Base-by-base conservation (phyloP, 2,329 filamentous ascomycete species). In the Penicillium sp. region DNA sequence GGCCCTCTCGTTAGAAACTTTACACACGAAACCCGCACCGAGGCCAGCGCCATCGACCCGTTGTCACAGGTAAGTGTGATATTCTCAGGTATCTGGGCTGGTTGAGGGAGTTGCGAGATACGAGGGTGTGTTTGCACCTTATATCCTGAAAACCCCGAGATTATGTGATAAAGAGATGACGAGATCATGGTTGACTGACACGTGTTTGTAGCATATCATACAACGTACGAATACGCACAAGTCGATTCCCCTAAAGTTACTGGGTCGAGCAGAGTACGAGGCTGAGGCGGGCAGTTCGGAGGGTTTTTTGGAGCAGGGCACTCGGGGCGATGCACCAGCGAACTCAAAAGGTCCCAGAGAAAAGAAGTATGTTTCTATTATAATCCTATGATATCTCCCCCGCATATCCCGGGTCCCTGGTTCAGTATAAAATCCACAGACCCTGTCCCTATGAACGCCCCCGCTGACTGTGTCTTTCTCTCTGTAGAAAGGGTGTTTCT, bases 401-500 rank as follows among this genome's bases (percentile, higher is more conserved):
- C 36, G 35, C 28, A 40, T 9, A 4, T 20, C 4, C 18, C 18
- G 3, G 18, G 18, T 20, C 18, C 18, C 18, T 23, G 14, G 20
- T 13, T 5, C 9, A 20, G 13, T 18, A 20, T 45, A 34, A 24
- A 23, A 42, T 14, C 43, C 34, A 40, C 48, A 27, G 39, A 28
- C 23, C 36, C 39, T 32, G 41, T 18, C 16, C 20, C 16, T 11
- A 10, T 20, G 8, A 35, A 24, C n/a, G 10, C 27, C 26, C 26
- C 20, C 9, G 3, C 18, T 24, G 31, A 23, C 32, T 43, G 31
- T 46, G 38, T 23, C 37, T 51, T 42, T 11, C 27, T 45, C 49
- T 27, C 11, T 59, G 61, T 60, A 95, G 86, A 69, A 96, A 95
- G 73, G 85, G 87, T 23, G 81, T 86, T 14, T 95, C 89, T 11